These are phyloP conservation scores for Grosmannia serpens DNA, from an alignment of 2,329 filamentous ascomycete species.

Conservation along the genomic window DNA sequence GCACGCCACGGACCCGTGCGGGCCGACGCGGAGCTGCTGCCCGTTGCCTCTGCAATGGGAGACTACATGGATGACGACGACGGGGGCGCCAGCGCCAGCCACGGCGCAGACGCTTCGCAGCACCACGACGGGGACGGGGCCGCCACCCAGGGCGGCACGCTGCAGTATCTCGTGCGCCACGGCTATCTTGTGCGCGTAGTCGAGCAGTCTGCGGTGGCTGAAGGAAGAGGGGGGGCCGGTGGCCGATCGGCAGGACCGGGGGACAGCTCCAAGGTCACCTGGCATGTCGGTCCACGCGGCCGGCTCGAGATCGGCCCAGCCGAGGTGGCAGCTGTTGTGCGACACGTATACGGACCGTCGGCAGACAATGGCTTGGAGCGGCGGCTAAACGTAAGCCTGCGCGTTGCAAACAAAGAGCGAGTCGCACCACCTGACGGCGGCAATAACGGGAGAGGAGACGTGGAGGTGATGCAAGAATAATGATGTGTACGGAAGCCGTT, in stretches of 20 bases:
- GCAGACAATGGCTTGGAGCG: constrained; percentile 41
- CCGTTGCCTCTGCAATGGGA: constrained; percentile 9
- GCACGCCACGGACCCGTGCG: constrained; percentile 20
- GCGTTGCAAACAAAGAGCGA: constrained; percentile 13
- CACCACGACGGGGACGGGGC: neutral
- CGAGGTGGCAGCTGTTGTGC: constrained; percentile 60
- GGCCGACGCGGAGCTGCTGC: constrained; percentile 57
- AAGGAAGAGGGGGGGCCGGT: constrained; percentile 1
- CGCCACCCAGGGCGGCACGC: constrained; percentile 9
- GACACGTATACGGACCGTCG: constrained; percentile 44
- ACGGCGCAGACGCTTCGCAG: neutral
- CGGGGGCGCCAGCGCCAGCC: neutral
- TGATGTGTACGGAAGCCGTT: neutral
- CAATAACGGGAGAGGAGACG: neutral
- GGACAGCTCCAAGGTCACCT: constrained; percentile 46
- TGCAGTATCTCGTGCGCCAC: constrained; percentile 57
- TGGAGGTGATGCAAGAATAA: neutral
- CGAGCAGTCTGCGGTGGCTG: constrained; percentile 65
- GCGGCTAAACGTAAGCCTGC: constrained; percentile 51
- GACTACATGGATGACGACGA: constrained; percentile 13
- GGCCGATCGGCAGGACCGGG: neutral
- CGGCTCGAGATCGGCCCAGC: constrained; percentile 74
- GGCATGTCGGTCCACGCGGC: constrained; percentile 73
- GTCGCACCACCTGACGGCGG: neutral
- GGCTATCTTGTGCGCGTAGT: constrained; percentile 69